These are phyloP conservation scores for Diaporthe citriasiana DNA, from an alignment of 2,329 filamentous ascomycete species.

Conservation along the genomic window DNA sequence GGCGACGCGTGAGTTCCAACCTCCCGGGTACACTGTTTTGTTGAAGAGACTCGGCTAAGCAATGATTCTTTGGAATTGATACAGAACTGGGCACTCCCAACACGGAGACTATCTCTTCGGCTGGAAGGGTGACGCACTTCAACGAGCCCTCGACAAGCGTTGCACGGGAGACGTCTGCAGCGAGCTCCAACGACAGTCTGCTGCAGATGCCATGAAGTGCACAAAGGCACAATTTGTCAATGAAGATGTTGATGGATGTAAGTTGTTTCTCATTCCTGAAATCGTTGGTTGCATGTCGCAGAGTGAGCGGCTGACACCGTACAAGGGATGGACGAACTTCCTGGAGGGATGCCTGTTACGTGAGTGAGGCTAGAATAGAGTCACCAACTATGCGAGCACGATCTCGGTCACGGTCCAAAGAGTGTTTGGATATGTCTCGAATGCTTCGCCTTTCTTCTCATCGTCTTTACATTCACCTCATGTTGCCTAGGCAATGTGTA, in stretches of 20 bases:
- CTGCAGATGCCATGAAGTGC: slow-evolving; percentile 44
- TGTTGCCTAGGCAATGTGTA: too few relatives aligned
- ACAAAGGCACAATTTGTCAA: slow-evolving; percentile 44
- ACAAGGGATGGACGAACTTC: slow-evolving; percentile 21
- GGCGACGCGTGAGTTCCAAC: slow-evolving; percentile 45
- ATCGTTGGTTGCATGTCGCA: not conserved
- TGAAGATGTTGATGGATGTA: slow-evolving; percentile 47
- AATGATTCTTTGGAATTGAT: not conserved
- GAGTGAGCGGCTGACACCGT: not conserved
- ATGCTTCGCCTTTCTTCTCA: too few relatives aligned
- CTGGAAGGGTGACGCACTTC: slow-evolving; percentile 46
- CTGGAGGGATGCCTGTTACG: slow-evolving; percentile 4
- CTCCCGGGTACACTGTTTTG: not conserved
- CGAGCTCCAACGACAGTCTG: slow-evolving; percentile 44
- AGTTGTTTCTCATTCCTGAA: slow-evolving; percentile 9
- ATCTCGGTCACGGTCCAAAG: too few relatives aligned
- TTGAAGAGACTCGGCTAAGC: not conserved
- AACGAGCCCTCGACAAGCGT: slow-evolving; percentile 46
- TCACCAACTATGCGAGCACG: not conserved
- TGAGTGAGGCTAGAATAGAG: not conserved
- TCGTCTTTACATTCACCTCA: too few relatives aligned
- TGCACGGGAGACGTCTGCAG: slow-evolving; percentile 46
- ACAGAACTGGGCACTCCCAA: slow-evolving; percentile 40
- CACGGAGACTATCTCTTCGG: slow-evolving; percentile 43
- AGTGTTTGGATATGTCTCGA: too few relatives aligned